These are phyloP conservation scores for Cicer pinnatifidum DNA, from an alignment of 306 rosid genomes.

Conservation along the genomic window DNA sequence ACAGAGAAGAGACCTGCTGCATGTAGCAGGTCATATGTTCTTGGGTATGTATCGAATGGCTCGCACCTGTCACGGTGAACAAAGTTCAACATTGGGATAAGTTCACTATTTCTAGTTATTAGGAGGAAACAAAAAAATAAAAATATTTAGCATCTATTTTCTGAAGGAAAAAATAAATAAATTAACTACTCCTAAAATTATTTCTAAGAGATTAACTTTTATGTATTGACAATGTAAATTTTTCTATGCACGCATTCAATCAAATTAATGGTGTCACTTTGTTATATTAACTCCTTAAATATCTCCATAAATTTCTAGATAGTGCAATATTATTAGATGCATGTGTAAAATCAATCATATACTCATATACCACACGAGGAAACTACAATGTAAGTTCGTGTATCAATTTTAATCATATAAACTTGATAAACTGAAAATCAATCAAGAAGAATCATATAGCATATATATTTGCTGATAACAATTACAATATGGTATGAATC, in stretches of 20 bases:
- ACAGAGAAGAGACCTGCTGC: conserved; percentile 82
- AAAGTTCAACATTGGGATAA: conserved; percentile 28
- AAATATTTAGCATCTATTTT: conserved; percentile 1
- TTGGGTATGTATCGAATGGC: conserved; percentile 93
- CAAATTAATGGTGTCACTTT: no score
- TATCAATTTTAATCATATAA: conserved; percentile 26
- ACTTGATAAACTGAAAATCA: conserved; percentile 31
- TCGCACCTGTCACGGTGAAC: conserved; percentile 71
- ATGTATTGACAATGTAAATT: no score
- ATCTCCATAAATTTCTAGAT: no score
- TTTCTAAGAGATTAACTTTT: no score
- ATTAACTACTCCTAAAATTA: not conserved
- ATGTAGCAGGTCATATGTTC: conserved; percentile 84
- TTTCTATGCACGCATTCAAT: no score
- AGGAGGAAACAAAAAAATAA: not conserved
- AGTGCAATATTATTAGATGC: no score
- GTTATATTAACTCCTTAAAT: no score
- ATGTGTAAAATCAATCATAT: no score
- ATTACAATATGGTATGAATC: not conserved
- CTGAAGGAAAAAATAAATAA: not conserved
- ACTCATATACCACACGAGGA: no score
- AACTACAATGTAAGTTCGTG: not conserved
- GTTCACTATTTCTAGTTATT: not conserved
- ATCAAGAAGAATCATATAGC: conserved; percentile 32
- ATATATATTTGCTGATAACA: conserved; percentile 29